Conservation (phyloP, 345 rosid species). For the Isatis tinctoria region DNA sequence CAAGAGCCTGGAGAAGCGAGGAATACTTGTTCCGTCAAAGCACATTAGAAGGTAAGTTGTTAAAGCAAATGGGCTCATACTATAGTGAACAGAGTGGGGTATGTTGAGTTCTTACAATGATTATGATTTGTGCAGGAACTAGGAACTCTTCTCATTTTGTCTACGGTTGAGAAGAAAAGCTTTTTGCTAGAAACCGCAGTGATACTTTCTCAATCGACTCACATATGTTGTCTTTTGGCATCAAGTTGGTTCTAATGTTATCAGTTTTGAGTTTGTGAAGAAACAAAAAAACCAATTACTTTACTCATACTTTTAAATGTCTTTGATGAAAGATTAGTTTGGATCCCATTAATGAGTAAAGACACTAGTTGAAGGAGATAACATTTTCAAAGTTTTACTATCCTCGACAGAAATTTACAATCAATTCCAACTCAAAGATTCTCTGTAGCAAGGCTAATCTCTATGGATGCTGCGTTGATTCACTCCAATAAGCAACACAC, state of each 20-base stretch:
- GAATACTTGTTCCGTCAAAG: slow-evolving; percentile 64
- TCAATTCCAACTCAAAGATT: too few species aligned
- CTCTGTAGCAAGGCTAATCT: too few species aligned
- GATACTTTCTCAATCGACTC: slow-evolving; percentile 1
- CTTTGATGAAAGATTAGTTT: neutral
- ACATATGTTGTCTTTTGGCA: slow-evolving; percentile 8
- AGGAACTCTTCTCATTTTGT: slow-evolving; percentile 9
- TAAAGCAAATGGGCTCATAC: neutral
- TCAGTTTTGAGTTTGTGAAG: slow-evolving; percentile 2
- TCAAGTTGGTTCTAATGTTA: slow-evolving; percentile 9
- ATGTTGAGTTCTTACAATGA: slow-evolving; percentile 14
- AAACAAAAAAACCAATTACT: neutral
- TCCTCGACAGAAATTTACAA: too few species aligned
- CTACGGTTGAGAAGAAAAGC: neutral
- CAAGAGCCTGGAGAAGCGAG: slow-evolving; percentile 93
- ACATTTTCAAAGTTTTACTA: neutral
- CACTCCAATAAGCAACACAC: too few species aligned
- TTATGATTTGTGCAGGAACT: slow-evolving; percentile 26
- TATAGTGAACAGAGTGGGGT: neutral
- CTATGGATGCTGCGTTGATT: too few species aligned
- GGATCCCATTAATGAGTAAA: neutral
- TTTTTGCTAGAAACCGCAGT: neutral
- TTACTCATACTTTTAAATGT: neutral
- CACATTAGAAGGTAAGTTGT: slow-evolving; percentile 51
- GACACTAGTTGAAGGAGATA: neutral